Base-by-base conservation (phyloP, 306 rosid species). In the Astragalus membranaceus region DNA sequence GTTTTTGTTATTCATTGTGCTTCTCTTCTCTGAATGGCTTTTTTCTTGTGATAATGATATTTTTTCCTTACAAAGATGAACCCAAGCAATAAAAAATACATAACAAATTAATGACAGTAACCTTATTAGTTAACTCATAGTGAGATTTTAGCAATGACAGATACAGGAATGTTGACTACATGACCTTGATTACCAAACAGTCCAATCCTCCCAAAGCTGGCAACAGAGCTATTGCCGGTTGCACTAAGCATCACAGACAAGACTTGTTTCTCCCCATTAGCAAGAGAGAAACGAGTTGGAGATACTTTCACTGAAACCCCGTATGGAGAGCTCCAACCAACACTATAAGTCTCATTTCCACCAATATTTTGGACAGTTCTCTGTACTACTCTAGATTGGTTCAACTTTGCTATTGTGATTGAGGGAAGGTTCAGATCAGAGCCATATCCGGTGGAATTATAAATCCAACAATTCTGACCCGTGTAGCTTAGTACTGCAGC, bases 161-260 rank as follows among this genome's bases (percentile, higher is more conserved):
- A 78, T 47, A 95, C 70, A 50, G 99, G 99, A 83, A 95, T 83
- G 82, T 86, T 95, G 58, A 89, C 47, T 51, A 77, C 73, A 66
- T 95, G 99, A 73, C 97, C 96, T 80, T 85, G 90, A 78, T 65
- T 78, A 78, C 99, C 99, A 75, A 85, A 89, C 70, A 95, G 86
- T 12, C 97, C 92, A 77, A 95, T 87, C 79, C 97, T 95, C 44
- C 99, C 99, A 82, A 80, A 95, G 85, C 97, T 95, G 37, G 97
- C 91, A 69, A 52, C 68, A 3, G 89, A 63, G 82, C 71, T 88
- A 72, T 86, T 95, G 11, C 60, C 63, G 8, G 88, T 87, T 17
- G 95, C 89, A 26, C 80, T 95, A 0, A 95, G 59, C 67, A 53
- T 75, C 70, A 95, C 87, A 57, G 81, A 84, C 57, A 95, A 72